Evolutionary conservation across 2,329 filamentous ascomycete genomes (phyloP).

Genomic region (Fusarium subtropicale): DNA sequence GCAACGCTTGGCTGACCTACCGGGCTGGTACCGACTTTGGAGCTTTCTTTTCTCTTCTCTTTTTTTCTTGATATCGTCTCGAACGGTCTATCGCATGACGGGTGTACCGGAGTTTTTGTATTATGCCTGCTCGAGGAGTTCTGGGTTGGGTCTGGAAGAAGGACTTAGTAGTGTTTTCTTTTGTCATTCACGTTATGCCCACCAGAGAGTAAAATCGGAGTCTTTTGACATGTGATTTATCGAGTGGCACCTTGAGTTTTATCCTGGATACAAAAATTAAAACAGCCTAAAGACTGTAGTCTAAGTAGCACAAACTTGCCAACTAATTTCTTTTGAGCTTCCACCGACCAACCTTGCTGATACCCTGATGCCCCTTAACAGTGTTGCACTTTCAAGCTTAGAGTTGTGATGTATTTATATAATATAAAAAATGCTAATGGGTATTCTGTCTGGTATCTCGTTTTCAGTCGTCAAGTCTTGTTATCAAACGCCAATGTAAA

Average conservation of each 20-base stretch:
- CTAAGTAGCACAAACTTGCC: too few relatives aligned
- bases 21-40: conserved; percentile 5
- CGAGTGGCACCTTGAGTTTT: background rate
- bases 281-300: too few relatives aligned
- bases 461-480: conserved; percentile 25
- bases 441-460: conserved; percentile 28
- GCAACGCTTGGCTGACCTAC: background rate
- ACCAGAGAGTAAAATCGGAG: background rate
- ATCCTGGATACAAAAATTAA: too few relatives aligned
- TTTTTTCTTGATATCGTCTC: background rate
- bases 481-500: conserved; percentile 30
- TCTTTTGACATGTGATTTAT: conserved; percentile 1
- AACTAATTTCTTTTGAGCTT: too few relatives aligned
- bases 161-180: background rate
- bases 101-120: conserved; percentile 34
- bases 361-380: too few relatives aligned
- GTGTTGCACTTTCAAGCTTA: background rate
- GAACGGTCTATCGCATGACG: conserved; percentile 9
- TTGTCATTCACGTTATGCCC: background rate
- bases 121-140: background rate
- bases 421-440: background rate
- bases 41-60: background rate
- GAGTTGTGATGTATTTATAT: conserved; percentile 3
- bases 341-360: too few relatives aligned
- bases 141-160: background rate